Percentiles rank a stretch among this genome's conserved stretches.
Conservation (phyloP, 192 early-diverging fungal species). For the Spinellus fusiger region DNA sequence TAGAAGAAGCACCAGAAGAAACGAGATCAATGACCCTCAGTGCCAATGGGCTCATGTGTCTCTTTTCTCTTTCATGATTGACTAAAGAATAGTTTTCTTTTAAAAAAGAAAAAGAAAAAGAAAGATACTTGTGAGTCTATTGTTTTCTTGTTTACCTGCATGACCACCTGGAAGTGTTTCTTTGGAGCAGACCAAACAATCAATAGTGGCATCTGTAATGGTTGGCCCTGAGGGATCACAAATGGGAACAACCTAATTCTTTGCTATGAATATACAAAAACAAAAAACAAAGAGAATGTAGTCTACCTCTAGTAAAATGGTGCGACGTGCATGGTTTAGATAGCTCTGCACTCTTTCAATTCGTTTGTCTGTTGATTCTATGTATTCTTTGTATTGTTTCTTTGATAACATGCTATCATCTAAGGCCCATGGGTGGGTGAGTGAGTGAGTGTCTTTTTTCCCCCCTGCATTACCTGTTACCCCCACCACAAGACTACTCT, state of each 20-base stretch:
- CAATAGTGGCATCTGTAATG: constrained; percentile 58
- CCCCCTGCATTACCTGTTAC: constrained; percentile 54
- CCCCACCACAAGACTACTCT: constrained; percentile 60
- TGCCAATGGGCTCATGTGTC: constrained; percentile 46
- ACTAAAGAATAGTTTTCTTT: constrained; percentile 39
- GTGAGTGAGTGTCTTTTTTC: constrained; percentile 3
- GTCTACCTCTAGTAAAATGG: constrained; percentile 33
- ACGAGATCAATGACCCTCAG: constrained; percentile 70
- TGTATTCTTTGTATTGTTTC: constrained; percentile 63
- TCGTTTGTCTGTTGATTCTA: constrained; percentile 63
- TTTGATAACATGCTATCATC: constrained; percentile 58
- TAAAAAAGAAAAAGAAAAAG: neutral
- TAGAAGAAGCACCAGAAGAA: constrained; percentile 34
- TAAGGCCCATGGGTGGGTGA: constrained; percentile 8
- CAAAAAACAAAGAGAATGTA: neutral
- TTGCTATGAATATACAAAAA: neutral
- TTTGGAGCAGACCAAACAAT: constrained; percentile 75
- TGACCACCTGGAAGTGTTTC: constrained; percentile 77
- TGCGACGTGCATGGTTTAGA: constrained; percentile 42
- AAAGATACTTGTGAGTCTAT: neutral
- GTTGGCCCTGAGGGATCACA: constrained; percentile 87
- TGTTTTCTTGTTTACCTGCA: constrained; percentile 42
- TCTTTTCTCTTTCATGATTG: constrained; percentile 65
- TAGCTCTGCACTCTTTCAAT: constrained; percentile 56
- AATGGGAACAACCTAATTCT: constrained; percentile 58